Percentiles rank a stretch among this genome's conserved stretches.
Conservation (phyloP, 2,329 filamentous ascomycete species). For the Penicillium sp. region DNA sequence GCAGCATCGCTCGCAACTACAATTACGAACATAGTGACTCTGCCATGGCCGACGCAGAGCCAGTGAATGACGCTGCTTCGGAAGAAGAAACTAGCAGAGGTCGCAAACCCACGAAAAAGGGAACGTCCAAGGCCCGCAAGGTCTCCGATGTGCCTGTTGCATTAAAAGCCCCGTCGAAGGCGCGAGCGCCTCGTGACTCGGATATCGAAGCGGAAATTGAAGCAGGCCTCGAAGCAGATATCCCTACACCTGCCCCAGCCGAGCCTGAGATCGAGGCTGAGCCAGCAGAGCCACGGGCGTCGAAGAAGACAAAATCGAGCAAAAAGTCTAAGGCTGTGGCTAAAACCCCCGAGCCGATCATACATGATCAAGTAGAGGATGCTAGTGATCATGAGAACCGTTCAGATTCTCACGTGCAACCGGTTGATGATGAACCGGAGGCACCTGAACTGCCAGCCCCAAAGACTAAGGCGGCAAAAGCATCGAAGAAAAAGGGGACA, state of each 20-base stretch:
- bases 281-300: slow-evolving; percentile 30
- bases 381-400: slow-evolving; percentile 11
- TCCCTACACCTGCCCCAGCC: slow-evolving; percentile 54
- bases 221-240: slow-evolving; percentile 60
- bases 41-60: slow-evolving; percentile 32
- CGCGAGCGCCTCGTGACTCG: slow-evolving; percentile 57
- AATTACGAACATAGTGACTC: slow-evolving; percentile 38
- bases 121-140: slow-evolving; percentile 50
- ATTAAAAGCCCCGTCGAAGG: slow-evolving; percentile 50
- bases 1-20: slow-evolving; percentile 43
- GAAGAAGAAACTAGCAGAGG: slow-evolving; percentile 48
- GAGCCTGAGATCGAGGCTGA: slow-evolving; percentile 12
- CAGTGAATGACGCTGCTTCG: slow-evolving; percentile 20
- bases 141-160: slow-evolving; percentile 49
- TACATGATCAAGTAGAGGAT: slow-evolving; percentile 11
- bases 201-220: slow-evolving; percentile 67
- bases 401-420: slow-evolving; percentile 5
- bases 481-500: slow-evolving; percentile 22
- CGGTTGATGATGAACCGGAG: slow-evolving; percentile 8
- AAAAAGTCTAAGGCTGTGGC: slow-evolving; percentile 30
- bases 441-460: slow-evolving; percentile 18
- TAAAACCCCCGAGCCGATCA: slow-evolving; percentile 9
- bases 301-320: slow-evolving; percentile 32
- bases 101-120: slow-evolving; percentile 42
- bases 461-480: slow-evolving; percentile 23